Evolutionary conservation across 2,329 filamentous ascomycete species (phyloP).

Genomic region (Reticulascus tulasneorum): DNA sequence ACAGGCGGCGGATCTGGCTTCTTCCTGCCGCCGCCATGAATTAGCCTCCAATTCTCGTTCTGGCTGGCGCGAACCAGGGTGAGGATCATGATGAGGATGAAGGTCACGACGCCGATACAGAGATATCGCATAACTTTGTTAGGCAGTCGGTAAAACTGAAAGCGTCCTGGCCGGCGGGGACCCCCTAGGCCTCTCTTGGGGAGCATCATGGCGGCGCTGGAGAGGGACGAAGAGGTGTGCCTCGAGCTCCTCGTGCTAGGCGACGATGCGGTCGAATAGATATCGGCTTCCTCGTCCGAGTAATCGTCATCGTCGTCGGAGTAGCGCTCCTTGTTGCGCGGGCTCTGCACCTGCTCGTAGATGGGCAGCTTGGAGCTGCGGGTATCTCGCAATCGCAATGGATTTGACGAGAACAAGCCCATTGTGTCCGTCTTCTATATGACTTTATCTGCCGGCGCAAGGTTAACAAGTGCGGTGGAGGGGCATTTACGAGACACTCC

Average conservation of each 20-base stretch:
- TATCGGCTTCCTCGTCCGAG: conserved; percentile 40
- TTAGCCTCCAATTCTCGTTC: conserved; percentile 60
- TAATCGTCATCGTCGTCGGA: conserved; percentile 49
- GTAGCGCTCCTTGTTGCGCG: conserved; percentile 42
- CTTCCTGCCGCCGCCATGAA: conserved; percentile 54
- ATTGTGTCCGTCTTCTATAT: conserved; percentile 38
- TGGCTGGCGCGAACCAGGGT: conserved; percentile 71
- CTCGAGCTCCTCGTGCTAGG: conserved; percentile 53
- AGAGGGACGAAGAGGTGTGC: conserved; percentile 40
- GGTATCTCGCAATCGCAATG: conserved; percentile 42
- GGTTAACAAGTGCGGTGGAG: too few relatives aligned
- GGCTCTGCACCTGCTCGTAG: conserved; percentile 38
- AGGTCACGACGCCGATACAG: conserved; percentile 65
- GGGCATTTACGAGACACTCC: too few relatives aligned
- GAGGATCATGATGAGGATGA: conserved; percentile 72
- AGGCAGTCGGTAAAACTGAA: conserved; percentile 59
- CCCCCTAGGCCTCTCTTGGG: conserved; percentile 32
- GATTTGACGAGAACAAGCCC: conserved; percentile 46
- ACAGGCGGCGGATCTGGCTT: conserved; percentile 59
- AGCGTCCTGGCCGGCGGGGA: conserved; percentile 25
- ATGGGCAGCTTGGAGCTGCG: conserved; percentile 41
- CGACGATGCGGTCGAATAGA: conserved; percentile 36
- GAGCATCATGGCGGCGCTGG: conserved; percentile 40
- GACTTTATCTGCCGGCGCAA: too few relatives aligned
- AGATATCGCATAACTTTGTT: conserved; percentile 74